A percentile compares a stretch with the other conserved stretches of the same genome.
Evolutionary conservation across 495 filamentous ascomycete genomes (phyloP).

Genomic region (Neurospora sp.): DNA sequence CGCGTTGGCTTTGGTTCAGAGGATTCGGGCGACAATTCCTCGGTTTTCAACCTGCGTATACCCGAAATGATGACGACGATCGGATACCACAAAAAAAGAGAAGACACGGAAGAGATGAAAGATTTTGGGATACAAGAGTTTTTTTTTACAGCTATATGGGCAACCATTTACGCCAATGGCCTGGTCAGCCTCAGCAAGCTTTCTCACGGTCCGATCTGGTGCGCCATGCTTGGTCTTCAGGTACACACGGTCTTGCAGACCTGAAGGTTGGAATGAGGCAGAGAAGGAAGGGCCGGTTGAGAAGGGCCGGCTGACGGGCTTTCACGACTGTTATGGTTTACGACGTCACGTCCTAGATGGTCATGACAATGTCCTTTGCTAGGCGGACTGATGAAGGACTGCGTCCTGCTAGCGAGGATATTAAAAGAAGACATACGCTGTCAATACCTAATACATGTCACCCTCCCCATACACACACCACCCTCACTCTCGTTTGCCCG

Average conservation of each 20-base stretch:
- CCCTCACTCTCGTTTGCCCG: not conserved
- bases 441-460: conserved; percentile 8
- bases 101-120: conserved; percentile 14
- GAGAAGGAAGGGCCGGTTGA: not conserved
- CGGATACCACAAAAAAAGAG: conserved; percentile 11
- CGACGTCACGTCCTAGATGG: conserved; percentile 31
- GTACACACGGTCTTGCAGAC: not conserved
- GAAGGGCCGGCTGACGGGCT: conserved; percentile 1
- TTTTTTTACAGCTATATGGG: conserved; percentile 23
- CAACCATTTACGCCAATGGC: conserved; percentile 22
- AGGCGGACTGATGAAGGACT: conserved; percentile 6
- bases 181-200: conserved; percentile 5
- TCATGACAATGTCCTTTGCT: conserved; percentile 18
- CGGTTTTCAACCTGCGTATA: conserved; percentile 1
- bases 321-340: conserved; percentile 31
- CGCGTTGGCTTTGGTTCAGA: not conserved
- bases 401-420: conserved; percentile 1
- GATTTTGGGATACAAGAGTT: conserved; percentile 20
- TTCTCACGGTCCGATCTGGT: not conserved
- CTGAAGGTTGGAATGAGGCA: not conserved
- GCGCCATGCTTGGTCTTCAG: not conserved
- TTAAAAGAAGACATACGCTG: conserved; percentile 8
- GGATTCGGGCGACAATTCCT: not conserved
- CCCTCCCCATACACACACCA: not conserved
- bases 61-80: conserved; percentile 19